phyloP scores from a whole-genome alignment of 2,329 filamentous ascomycete species.

The Xylariaceae sp. region DNA sequence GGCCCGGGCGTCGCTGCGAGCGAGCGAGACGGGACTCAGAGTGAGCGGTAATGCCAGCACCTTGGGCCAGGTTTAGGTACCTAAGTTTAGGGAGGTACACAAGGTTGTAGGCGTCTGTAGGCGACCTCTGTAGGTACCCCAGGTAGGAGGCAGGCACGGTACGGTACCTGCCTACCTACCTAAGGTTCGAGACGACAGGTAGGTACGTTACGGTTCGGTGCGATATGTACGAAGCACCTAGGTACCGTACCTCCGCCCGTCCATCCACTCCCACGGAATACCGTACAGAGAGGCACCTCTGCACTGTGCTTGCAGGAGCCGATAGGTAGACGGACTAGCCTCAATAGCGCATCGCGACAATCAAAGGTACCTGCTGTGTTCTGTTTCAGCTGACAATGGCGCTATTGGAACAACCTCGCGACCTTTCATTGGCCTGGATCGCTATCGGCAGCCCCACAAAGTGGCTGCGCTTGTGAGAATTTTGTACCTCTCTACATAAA shows the following conservation, averaged over 20 bases:
- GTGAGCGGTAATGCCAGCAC: not conserved
- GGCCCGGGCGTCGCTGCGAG: slow-evolving; percentile 13
- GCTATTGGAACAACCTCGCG: not conserved
- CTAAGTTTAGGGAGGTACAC: no score
- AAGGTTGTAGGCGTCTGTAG: not conserved
- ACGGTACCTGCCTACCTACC: no score
- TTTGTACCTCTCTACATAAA: not conserved
- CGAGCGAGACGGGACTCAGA: not conserved
- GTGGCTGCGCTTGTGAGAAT: not conserved
- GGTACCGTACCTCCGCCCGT: no score
- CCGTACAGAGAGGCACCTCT: not conserved
- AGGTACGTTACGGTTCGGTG: no score
- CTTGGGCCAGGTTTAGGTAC: no score
- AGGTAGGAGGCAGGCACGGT: not conserved
- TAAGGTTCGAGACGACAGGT: no score
- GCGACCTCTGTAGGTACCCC: not conserved
- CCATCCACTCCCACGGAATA: not conserved
- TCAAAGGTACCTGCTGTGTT: slow-evolving; percentile 2
- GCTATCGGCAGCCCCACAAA: slow-evolving; percentile 8
- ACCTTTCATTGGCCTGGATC: slow-evolving; percentile 4
- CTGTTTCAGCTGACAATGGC: not conserved
- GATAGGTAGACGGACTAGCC: slow-evolving; percentile 6
- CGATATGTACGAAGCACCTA: no score
- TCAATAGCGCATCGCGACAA: slow-evolving; percentile 9
- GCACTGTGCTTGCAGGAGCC: slow-evolving; percentile 13